These are phyloP conservation scores for Thelephora ganbajun DNA, from an alignment of 768 basidiomycete species.

Conservation along the genomic window DNA sequence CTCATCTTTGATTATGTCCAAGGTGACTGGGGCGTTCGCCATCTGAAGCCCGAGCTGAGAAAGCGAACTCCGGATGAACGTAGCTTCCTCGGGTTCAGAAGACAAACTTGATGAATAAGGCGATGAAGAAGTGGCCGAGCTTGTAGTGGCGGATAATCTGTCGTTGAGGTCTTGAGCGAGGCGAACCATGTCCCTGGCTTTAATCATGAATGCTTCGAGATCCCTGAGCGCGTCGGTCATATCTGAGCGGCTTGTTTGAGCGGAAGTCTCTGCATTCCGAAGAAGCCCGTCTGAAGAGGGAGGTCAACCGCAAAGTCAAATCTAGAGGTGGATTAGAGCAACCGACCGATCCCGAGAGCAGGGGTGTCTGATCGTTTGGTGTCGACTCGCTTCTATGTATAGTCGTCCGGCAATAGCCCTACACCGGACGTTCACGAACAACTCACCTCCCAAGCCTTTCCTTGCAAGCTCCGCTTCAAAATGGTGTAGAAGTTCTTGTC, in stretches of 20 bases:
- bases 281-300: slow-evolving; percentile 70
- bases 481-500: slow-evolving; percentile 71
- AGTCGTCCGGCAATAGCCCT: slow-evolving; percentile 16
- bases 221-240: slow-evolving; percentile 74
- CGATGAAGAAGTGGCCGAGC: slow-evolving; percentile 7
- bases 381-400: slow-evolving; percentile 7
- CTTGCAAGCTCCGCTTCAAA: slow-evolving; percentile 54
- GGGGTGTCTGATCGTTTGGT: background rate
- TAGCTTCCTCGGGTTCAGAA: slow-evolving; percentile 68
- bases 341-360: background rate
- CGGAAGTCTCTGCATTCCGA: slow-evolving; percentile 54
- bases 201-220: slow-evolving; percentile 79
- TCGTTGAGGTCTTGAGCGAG: slow-evolving; percentile 82
- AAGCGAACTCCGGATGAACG: slow-evolving; percentile 78
- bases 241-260: slow-evolving; percentile 45
- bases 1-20: slow-evolving; percentile 81
- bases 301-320: background rate
- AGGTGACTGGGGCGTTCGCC: slow-evolving; percentile 67
- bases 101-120: slow-evolving; percentile 12
- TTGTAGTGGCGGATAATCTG: slow-evolving; percentile 42
- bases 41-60: slow-evolving; percentile 81
- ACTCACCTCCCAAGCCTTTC: slow-evolving; percentile 65
- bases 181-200: slow-evolving; percentile 86
- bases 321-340: background rate
- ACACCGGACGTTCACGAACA: slow-evolving; percentile 10